Evolutionary conservation across 2,329 filamentous ascomycete genomes (phyloP), one percentile per base, ranked within the genome.

Genomic region (Simplicillium aogashimaense): DNA sequence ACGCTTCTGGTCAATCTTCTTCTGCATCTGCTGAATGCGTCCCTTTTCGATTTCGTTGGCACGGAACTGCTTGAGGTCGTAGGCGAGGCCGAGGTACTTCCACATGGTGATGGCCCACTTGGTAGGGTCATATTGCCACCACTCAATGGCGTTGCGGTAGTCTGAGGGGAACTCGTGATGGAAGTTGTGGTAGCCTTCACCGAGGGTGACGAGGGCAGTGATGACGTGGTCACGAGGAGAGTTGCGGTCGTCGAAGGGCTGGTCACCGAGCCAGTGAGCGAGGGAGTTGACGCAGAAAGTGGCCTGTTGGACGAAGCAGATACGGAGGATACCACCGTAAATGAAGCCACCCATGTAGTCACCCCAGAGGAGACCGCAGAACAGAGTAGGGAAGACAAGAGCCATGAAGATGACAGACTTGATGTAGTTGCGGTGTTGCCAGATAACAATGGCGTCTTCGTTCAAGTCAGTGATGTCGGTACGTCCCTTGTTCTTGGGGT

Each of bases 151-250:
- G 60, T 94, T 94, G 59, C 86, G 85, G 77, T 92, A 94, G 63
- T 94, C 86, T 10, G 85, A 90, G 40, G 87, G 87, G 67, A 94
- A 94, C 63, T 94, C 86, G 73, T 94, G 86, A 67, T 94, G 86
- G 75, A 94, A 94, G 74, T 94, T 94, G 75, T 94, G 86, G 69
- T 94, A 94, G 25, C 86, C 86, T 66, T 89, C 86, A 37, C 86
- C 86, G 16, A 94, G 81, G 34, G 86, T 94, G 51, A 87, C 81
- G 14, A 94, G 67, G 35, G 86, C 86, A 32, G 86, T 94, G 64
- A 94, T 78, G 57, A 90, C 75, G 64, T 94, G 86, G 55, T 94
- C 86, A 60, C 87, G 82, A 47, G 86, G 87, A 45, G 83, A 88
- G 77, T 94, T 90, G 64, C 86, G 83, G 74, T 94, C 87, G 53